Base-by-base conservation (phyloP, 176 grass and related monocot genomes). In the Pontederia paniculata region DNA sequence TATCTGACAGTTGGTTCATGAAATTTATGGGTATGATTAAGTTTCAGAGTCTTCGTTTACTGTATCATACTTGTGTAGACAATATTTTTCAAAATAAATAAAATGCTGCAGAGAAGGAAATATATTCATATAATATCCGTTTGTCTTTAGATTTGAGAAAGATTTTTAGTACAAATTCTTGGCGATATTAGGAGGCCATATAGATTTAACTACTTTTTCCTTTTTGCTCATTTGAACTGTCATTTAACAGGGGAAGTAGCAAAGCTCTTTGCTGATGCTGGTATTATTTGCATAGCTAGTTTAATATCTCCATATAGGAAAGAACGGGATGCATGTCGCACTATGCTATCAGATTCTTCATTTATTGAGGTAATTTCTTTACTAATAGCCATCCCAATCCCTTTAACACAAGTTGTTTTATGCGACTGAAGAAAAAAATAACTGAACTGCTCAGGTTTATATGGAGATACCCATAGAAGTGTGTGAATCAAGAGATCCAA, bases 401-500 rank as follows among this genome's bases (percentile, higher is more conserved):
- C 48, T 18, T 41, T 54, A 18, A 16, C 11, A 25, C 43, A 0
- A 65, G 17, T 8, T 72, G 13, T 21, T 18, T 48, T 58, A 5
- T 20, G 58, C 44, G 23, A 44, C 19, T 72, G 51, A 53, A 28
- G 18, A 23, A 43, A 19, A n/a, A n/a, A n/a, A n/a, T n/a, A n/a
- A 11, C 17, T 52, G 68, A 76, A 22, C 14, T 66, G 70, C 81
- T 23, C 54, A 98, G 93, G 93, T 98, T 21, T 91, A 84, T 80
- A 79, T 98, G 66, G 67, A 98, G 84, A 63, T 88, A 19, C 93
- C 93, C 45, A 54, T 91, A 68, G 66, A 98, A 83, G 37, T 98
- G 76, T 98, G 93, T 80, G 86, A 91, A 82, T 71, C 83, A 57
- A 82, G 86, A 65, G 93, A 98, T 67, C 83, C 93, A 53, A 98